A percentile compares a stretch with the other conserved stretches of the same genome.
Conservation (phyloP, 2,329 filamentous ascomycete species). For the Hymenotorrendiella dingleyae region DNA sequence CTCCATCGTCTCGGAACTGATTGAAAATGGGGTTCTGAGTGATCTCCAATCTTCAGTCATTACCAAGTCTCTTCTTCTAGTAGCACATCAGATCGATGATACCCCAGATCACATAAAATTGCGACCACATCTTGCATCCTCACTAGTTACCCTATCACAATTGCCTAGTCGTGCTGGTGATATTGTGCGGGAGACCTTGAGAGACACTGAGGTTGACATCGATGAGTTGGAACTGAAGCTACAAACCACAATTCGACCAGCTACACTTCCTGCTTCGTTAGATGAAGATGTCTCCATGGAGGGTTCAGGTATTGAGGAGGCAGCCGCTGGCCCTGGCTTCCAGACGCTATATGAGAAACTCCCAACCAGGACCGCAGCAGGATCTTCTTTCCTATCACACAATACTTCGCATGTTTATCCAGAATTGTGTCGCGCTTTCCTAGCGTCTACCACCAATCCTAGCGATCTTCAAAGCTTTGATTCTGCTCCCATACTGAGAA, state of each 20-base stretch:
- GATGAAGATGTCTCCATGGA: conserved; percentile 48
- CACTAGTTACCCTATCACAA: conserved; percentile 61
- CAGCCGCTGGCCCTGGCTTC: conserved; percentile 28
- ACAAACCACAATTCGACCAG: conserved; percentile 60
- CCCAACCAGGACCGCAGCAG: conserved; percentile 30
- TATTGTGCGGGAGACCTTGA: conserved; percentile 61
- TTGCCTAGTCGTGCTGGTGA: conserved; percentile 51
- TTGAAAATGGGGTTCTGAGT: conserved; percentile 54
- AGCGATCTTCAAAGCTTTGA: conserved; percentile 36
- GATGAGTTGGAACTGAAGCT: conserved; percentile 70
- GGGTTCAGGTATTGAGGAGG: conserved; percentile 29
- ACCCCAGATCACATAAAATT: conserved; percentile 49
- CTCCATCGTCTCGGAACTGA: conserved; percentile 53
- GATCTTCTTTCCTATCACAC: conserved; percentile 48
- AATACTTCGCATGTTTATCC: conserved; percentile 48
- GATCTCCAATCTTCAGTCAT: conserved; percentile 58
- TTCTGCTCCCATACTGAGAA: conserved; percentile 47
- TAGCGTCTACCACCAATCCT: conserved; percentile 44
- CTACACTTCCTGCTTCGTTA: conserved; percentile 42
- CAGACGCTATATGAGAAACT: conserved; percentile 21
- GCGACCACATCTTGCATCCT: conserved; percentile 58
- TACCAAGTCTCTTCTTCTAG: conserved; percentile 58
- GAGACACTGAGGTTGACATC: conserved; percentile 64
- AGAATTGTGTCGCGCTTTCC: conserved; percentile 53
- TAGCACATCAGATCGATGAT: conserved; percentile 52